These are phyloP conservation scores for Colletotrichum chlorophyti DNA, from an alignment of 2,329 filamentous ascomycete genomes.

Conservation along the genomic window DNA sequence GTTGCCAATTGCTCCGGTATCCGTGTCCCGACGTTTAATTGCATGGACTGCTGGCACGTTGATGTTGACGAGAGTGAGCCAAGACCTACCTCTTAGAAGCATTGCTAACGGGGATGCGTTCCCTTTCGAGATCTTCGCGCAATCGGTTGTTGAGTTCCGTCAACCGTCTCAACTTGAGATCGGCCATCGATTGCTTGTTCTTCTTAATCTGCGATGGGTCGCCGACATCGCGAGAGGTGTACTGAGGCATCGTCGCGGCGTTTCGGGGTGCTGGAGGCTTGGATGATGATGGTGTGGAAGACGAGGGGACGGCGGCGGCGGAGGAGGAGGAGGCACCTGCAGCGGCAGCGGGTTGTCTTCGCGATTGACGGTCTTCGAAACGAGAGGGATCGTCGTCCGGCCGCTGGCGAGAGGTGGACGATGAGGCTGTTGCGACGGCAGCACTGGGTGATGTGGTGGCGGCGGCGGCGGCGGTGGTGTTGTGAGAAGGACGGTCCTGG, in stretches of 20 bases:
- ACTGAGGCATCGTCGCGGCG: conserved; percentile 64
- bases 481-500: conserved; percentile 23
- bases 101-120: conserved; percentile 94
- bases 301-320: conserved; percentile 16
- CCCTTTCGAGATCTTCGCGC: conserved; percentile 93
- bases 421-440: conserved; percentile 18
- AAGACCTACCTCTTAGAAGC: conserved; percentile 79
- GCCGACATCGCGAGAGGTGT: conserved; percentile 71
- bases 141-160: conserved; percentile 97
- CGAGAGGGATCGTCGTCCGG: conserved; percentile 16
- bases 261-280: conserved; percentile 29
- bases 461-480: conserved; percentile 13
- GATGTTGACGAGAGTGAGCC: not conserved
- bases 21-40: not conserved
- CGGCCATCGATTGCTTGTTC: conserved; percentile 99
- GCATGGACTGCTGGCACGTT: not conserved
- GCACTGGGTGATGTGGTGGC: not conserved
- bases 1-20: not conserved
- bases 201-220: conserved; percentile 77
- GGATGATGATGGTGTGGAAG: conserved; percentile 25
- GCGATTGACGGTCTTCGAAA: conserved; percentile 12
- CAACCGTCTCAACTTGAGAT: conserved; percentile 93
- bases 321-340: conserved; percentile 9
- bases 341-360: conserved; percentile 15
- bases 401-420: conserved; percentile 21